phyloP scores from a whole-genome alignment of 2,329 filamentous ascomycete species.

The Fusarium guadeloupense region DNA sequence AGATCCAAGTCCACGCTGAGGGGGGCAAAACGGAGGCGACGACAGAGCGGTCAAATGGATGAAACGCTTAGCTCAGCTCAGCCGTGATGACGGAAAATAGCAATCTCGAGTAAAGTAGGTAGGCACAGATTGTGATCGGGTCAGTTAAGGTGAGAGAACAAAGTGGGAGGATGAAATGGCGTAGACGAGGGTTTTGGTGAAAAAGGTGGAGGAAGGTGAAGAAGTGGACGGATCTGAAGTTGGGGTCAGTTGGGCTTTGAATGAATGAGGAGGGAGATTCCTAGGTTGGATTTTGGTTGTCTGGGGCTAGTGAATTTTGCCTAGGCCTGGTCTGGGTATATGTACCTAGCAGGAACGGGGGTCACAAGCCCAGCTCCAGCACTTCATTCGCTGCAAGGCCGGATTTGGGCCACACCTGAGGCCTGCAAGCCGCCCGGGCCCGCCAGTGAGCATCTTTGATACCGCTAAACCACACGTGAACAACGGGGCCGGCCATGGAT shows the following conservation, averaged over 20 bases:
- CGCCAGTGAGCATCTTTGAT: neutral
- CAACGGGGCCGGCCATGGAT: constrained; percentile 4
- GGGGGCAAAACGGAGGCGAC: neutral
- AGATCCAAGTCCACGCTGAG: neutral
- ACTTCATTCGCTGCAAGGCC: constrained; percentile 28
- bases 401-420: constrained; percentile 22
- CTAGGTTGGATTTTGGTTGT: constrained; percentile 35
- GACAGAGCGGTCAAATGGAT: neutral
- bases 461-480: constrained; percentile 26
- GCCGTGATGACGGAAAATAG: neutral
- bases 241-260: constrained; percentile 31
- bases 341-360: too few relatives aligned
- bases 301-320: constrained; percentile 35
- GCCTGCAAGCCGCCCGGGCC: constrained; percentile 18
- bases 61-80: neutral
- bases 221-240: constrained; percentile 23
- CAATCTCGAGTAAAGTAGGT: neutral
- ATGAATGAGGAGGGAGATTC: constrained; percentile 32
- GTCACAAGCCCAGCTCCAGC: too few relatives aligned
- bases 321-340: too few relatives aligned
- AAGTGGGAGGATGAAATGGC: constrained; percentile 1
- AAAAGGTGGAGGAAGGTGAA: constrained; percentile 31
- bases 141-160: neutral
- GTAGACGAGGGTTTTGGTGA: constrained; percentile 6
- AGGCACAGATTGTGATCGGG: neutral